These are phyloP conservation scores for Diplodia sapinea DNA, from an alignment of 2,329 filamentous ascomycete genomes.

Conservation along the genomic window DNA sequence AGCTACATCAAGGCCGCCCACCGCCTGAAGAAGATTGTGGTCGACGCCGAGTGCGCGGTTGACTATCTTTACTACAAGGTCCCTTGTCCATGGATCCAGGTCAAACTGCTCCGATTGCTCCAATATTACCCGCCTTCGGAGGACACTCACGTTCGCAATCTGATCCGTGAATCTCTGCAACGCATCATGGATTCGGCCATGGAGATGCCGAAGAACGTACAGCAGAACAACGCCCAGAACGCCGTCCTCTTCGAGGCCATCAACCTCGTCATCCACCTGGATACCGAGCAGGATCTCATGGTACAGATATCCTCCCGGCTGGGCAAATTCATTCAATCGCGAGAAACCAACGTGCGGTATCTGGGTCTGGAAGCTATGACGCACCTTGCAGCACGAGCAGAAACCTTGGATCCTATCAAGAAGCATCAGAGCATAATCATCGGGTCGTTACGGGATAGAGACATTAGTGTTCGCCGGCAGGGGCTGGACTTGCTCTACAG, in stretches of 20 bases:
- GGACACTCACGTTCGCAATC: constrained; percentile 86
- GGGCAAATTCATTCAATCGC: constrained; percentile 93
- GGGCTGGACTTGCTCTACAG: constrained; percentile 96
- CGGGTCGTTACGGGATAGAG: constrained; percentile 88
- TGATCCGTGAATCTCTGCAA: constrained; percentile 90
- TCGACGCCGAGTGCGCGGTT: constrained; percentile 85
- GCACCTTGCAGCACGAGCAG: constrained; percentile 89
- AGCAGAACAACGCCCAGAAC: constrained; percentile 99
- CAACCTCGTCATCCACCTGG: constrained; percentile 95
- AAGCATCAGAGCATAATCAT: constrained; percentile 97
- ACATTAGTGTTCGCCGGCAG: constrained; percentile 96
- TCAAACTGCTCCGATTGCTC: constrained; percentile 87
- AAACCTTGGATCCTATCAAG: constrained; percentile 96
- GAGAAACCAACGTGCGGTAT: constrained; percentile 97
- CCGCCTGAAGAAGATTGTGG: constrained; percentile 83
- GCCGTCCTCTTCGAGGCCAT: constrained; percentile 98
- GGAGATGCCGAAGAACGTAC: constrained; percentile 96
- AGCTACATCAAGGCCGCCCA: constrained; percentile 93
- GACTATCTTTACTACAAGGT: constrained; percentile 99
- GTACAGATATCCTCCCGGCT: constrained; percentile 90
- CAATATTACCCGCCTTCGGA: constrained; percentile 96
- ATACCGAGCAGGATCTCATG: constrained; percentile 94
- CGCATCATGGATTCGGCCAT: constrained; percentile 89
- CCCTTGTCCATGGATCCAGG: constrained; percentile 97
- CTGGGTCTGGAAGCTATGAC: constrained; percentile 97